phyloP scores from a whole-genome alignment of 1,284 basidiomycete species.

The Schizophyllum amplum region DNA sequence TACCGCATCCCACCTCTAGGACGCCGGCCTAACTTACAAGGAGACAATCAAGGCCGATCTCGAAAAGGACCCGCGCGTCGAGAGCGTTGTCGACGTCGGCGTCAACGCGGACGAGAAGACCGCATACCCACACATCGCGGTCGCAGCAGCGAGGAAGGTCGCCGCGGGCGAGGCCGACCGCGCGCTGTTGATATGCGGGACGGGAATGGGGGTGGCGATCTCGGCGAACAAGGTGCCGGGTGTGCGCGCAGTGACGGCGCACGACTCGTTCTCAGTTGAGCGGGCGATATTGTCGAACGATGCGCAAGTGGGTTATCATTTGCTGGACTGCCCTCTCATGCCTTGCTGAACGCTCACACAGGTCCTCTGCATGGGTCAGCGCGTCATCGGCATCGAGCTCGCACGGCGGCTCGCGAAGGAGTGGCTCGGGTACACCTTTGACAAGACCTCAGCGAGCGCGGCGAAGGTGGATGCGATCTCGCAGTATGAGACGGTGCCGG shows the following conservation, averaged over 20 bases:
- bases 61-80: constrained; percentile 11
- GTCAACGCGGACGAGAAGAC: constrained; percentile 13
- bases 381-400: constrained; percentile 16
- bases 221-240: constrained; percentile 16
- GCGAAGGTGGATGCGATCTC: constrained; percentile 14
- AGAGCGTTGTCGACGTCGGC: constrained; percentile 13
- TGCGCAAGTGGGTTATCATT: neutral
- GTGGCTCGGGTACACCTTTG: constrained; percentile 14
- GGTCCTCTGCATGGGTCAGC: constrained; percentile 15
- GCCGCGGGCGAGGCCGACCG: constrained; percentile 12
- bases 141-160: constrained; percentile 12
- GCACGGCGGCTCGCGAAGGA: constrained; percentile 11
- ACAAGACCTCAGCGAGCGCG: constrained; percentile 9
- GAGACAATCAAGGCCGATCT: constrained; percentile 13
- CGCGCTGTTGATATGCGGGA: constrained; percentile 14
- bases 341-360: neutral
- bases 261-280: constrained; percentile 14
- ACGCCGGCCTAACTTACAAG: constrained; percentile 14
- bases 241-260: constrained; percentile 15
- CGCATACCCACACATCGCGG: constrained; percentile 15
- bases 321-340: too few species aligned
- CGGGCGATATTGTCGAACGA: constrained; percentile 14
- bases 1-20: constrained; percentile 2
- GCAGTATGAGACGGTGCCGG: constrained; percentile 11
- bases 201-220: constrained; percentile 14